A percentile compares a stretch with the other conserved stretches of the same genome.
phyloP scores from a whole-genome alignment of 192 early-diverging fungal species.

The Chytriomyces sp. region DNA sequence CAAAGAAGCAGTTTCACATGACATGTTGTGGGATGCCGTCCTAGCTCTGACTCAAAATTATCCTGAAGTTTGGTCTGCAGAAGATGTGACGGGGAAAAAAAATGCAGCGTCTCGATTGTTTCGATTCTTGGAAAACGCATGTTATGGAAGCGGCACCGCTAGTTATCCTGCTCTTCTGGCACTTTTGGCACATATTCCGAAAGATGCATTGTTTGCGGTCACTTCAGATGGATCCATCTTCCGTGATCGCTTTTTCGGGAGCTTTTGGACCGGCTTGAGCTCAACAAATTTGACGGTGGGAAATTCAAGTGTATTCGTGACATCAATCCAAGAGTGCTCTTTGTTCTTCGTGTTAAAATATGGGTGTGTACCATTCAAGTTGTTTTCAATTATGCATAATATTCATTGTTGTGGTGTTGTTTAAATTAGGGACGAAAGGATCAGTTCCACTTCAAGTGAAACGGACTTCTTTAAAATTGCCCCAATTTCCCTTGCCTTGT shows the following conservation, averaged over 20 bases:
- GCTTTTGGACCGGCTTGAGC: constrained; percentile 61
- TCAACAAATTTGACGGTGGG: constrained; percentile 53
- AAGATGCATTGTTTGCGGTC: constrained; percentile 43
- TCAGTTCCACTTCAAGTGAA: not conserved
- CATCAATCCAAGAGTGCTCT: constrained; percentile 70
- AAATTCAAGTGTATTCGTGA: constrained; percentile 57
- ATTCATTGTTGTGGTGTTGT: not conserved
- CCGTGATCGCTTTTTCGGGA: constrained; percentile 64
- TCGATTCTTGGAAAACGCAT: constrained; percentile 69
- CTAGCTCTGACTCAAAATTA: constrained; percentile 70
- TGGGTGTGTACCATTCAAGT: constrained; percentile 12
- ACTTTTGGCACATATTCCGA: constrained; percentile 69
- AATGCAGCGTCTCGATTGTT: constrained; percentile 48
- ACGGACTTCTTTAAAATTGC: constrained; percentile 19
- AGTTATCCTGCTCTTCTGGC: constrained; percentile 82
- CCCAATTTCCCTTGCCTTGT: not conserved
- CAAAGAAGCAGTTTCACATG: constrained; percentile 70
- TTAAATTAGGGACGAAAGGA: not conserved
- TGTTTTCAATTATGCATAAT: not conserved
- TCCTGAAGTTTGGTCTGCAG: constrained; percentile 40
- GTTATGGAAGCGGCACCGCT: constrained; percentile 66
- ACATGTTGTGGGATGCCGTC: constrained; percentile 88
- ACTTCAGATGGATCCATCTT: constrained; percentile 45
- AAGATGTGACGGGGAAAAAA: constrained; percentile 8
- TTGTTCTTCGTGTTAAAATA: constrained; percentile 44